A percentile compares a stretch with the other conserved stretches of the same genome.
phyloP scores from a whole-genome alignment of 2,329 filamentous ascomycete species.

The Mycosphaerelloides madeirae region DNA sequence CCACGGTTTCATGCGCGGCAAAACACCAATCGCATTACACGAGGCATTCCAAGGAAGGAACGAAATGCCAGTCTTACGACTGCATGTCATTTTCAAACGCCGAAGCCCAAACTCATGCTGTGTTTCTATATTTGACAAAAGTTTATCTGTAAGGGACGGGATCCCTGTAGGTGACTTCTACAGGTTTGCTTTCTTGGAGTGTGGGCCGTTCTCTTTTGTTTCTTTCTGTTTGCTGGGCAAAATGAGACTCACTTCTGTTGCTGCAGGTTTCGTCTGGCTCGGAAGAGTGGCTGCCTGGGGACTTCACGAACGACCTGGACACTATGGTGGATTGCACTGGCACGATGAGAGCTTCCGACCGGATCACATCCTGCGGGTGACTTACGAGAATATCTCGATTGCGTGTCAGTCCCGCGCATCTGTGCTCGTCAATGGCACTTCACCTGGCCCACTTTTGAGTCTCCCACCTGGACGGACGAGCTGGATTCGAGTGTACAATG shows the following conservation, averaged over 20 bases:
- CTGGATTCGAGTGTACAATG: constrained; percentile 58
- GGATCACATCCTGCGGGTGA: constrained; percentile 46
- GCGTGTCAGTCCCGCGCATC: constrained; percentile 46
- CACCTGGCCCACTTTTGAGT: constrained; percentile 48
- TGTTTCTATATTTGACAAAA: background rate
- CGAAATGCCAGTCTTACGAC: too few species aligned
- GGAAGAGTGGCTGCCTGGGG: constrained; percentile 11
- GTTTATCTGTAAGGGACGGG: background rate
- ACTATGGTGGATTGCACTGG: constrained; percentile 16
- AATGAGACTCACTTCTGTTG: constrained; percentile 1
- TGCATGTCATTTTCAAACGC: too few species aligned
- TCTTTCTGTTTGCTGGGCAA: background rate
- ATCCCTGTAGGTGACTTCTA: too few species aligned
- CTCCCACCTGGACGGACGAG: constrained; percentile 44
- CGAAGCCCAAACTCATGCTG: background rate
- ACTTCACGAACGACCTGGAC: constrained; percentile 9
- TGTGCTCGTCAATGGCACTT: constrained; percentile 50
- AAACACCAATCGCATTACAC: too few species aligned
- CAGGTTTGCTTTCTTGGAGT: too few species aligned
- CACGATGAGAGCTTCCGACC: constrained; percentile 35
- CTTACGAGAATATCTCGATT: constrained; percentile 39
- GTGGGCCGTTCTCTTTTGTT: background rate
- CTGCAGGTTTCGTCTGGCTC: constrained; percentile 3
- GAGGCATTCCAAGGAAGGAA: too few species aligned
- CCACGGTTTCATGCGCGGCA: too few species aligned